phyloP scores from a whole-genome alignment of 371 early-diverging fungal species.

The Fennellomyces sp. region DNA sequence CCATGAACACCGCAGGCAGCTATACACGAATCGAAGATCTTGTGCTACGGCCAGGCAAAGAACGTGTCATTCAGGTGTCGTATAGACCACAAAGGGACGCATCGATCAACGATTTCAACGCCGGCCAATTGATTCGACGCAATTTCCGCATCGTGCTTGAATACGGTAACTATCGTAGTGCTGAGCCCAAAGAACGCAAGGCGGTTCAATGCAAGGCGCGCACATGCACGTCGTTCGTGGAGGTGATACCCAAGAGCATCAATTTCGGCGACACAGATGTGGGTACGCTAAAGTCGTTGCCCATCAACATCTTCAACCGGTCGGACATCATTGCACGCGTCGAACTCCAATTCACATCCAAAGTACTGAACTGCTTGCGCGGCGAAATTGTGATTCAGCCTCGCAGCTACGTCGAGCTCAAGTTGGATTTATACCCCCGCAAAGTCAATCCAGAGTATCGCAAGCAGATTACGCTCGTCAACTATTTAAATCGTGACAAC shows the following conservation, averaged over 20 bases:
- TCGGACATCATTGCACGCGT: slow-evolving; percentile 90
- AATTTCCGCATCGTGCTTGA: slow-evolving; percentile 81
- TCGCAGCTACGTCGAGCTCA: slow-evolving; percentile 79
- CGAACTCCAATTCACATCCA: slow-evolving; percentile 86
- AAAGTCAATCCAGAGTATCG: slow-evolving; percentile 97
- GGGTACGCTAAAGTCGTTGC: slow-evolving; percentile 86
- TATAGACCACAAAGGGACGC: slow-evolving; percentile 74
- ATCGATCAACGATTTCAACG: slow-evolving; percentile 63
- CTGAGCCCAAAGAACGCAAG: slow-evolving; percentile 72
- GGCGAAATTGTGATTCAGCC: slow-evolving; percentile 87
- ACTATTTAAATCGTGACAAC: slow-evolving; percentile 86
- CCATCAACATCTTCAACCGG: slow-evolving; percentile 81
- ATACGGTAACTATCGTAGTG: slow-evolving; percentile 63
- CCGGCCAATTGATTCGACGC: slow-evolving; percentile 75
- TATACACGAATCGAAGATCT: slow-evolving; percentile 86
- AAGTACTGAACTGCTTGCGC: slow-evolving; percentile 86
- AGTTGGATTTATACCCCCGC: slow-evolving; percentile 95
- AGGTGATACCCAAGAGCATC: slow-evolving; percentile 78
- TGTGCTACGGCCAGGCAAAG: slow-evolving; percentile 82
- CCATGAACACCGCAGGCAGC: slow-evolving; percentile 25
- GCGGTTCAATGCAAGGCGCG: slow-evolving; percentile 90
- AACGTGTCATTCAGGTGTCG: slow-evolving; percentile 81
- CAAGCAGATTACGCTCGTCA: slow-evolving; percentile 94
- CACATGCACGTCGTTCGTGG: slow-evolving; percentile 93
- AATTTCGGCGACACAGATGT: slow-evolving; percentile 97